Base-by-base conservation (phyloP, 768 basidiomycete species). In the Macrolepiota fuliginosa region DNA sequence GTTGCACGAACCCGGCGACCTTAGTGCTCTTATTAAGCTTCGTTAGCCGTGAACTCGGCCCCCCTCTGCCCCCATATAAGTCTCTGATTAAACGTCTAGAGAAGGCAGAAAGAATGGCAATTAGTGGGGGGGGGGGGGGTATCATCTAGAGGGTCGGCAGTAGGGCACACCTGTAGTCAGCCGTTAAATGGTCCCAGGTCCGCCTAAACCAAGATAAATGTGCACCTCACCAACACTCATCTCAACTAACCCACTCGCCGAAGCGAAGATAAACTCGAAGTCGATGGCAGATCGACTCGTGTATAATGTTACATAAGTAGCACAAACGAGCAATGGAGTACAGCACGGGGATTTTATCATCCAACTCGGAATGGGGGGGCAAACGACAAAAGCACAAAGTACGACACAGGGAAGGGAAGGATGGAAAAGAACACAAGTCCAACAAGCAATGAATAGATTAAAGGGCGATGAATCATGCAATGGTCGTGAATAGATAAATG, bases 401-500 rank as follows among this genome's bases (percentile, higher is more conserved):
- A 49, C 4, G 24, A 19, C 22, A 47, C 45, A 19, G 54, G 22
- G 19, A 2, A 13, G 25, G 29, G 17, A 32, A 36, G 9, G 35
- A 57, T 17, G 6, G 32, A 29, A 22, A 47, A 22, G 11, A 17
- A 45, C 42, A 45, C 17, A 19, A 45, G 42, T 45, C 42, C 42
- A 22, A 27, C n/a, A 57, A 46, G 25, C 45, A 19, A 29, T 22
- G 13, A 35, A 25, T 7, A 47, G 12, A 37, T 22, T 37, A 54
- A 17, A 37, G 11, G 22, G 36, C 22, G 53, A 39, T 6, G 25
- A 39, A 40, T 19, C 36, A 37, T 54, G 53, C 22, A 35, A 54
- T 54, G 53, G 19, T 54, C 52, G 52, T 54, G 25, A 59, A 39
- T n/a, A 50, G 24, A 60, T 52, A 24, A 53, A 10, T 32, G 39